Evolutionary conservation across 176 grass and related monocot species (phyloP).

Genomic region (Bonia amplexicaulis): DNA sequence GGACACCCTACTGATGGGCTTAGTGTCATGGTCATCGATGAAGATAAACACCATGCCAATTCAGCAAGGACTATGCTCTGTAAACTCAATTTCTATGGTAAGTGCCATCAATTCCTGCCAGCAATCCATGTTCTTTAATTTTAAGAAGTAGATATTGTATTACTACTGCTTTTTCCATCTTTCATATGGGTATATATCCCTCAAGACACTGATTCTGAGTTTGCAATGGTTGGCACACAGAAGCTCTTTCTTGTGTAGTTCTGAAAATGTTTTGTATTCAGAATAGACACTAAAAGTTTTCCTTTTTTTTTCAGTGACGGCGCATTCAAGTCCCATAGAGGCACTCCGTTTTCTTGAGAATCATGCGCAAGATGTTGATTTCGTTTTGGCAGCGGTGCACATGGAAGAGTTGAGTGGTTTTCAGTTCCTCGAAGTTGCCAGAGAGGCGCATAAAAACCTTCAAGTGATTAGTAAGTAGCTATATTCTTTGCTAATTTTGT

Average conservation of each 20-base stretch:
- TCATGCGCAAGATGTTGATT: constrained; percentile 26
- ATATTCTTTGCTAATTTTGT: not conserved
- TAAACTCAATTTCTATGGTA: constrained; percentile 3
- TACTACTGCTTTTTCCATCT: not conserved
- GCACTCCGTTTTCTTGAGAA: constrained; percentile 11
- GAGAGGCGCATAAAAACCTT: constrained; percentile 12
- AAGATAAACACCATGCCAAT: not conserved
- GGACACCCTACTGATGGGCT: not conserved
- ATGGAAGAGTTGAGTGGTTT: constrained; percentile 36
- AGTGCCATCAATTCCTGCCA: not conserved
- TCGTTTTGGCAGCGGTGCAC: constrained; percentile 20
- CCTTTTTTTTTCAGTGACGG: not conserved
- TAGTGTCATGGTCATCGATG: constrained; percentile 2
- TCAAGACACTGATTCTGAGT: not conserved
- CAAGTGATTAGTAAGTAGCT: constrained; percentile 42
- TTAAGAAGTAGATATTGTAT: not conserved
- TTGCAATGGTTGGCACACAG: not conserved
- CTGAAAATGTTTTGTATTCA: not conserved
- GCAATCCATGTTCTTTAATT: not conserved
- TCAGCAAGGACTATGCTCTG: constrained; percentile 1
- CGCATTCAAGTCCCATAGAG: constrained; percentile 23
- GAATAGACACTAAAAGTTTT: not conserved
- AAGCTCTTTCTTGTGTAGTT: not conserved
- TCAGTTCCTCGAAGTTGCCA: constrained; percentile 7
- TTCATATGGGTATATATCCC: not conserved